Evolutionary conservation across 441 rosid genomes (phyloP), one percentile per base, ranked within the genome.

Genomic region (Pelargonium cotyledonis): DNA sequence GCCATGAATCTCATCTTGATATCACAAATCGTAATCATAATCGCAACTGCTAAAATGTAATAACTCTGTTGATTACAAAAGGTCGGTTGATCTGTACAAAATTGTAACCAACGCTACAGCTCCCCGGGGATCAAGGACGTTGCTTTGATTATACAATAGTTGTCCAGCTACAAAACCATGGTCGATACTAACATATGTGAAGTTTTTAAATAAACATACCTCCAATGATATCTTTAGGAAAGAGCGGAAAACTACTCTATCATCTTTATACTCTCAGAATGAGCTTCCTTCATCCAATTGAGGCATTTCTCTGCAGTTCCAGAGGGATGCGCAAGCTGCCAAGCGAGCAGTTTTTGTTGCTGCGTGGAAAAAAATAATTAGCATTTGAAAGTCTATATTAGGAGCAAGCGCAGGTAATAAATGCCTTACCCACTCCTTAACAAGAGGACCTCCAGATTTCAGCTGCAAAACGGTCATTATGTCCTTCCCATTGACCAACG

Each of bases 301-400:
- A 88, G 81, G 79, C 95, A 89, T 83, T 91, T 92, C 67, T 91
- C 94, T 0, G 86, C 78, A 38, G 91, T 85, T 53, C 92, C 90
- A 4, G 78, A 67, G 5, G 92, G 96, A 70, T 88, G 77, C 26
- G 92, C 92, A 12, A 94, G 86, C 82, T 94, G 95, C 97, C 99
- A 94, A 43, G 86, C 87, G 5, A 86, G 75, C 65, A 85, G 62
- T 70, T 81, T 89, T 75, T 88, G 84, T 86, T 93, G 96, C 98
- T 92, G 91, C 77, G 21, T 70, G 70, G 46, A 44, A 21, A 68
- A 68, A 35, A 65, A 40, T 23, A 43, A 67, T 63, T 62, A 79
- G 72, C 63, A 68, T 68, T 41, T 29, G 65, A 19, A 43, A 62
- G 8, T 29, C 6, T 15, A 67, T 8, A 1, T 11, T 69, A 15